These are phyloP conservation scores for Gypsophila paniculata DNA, from an alignment of 179 eudicot genomes.

Conservation along the genomic window DNA sequence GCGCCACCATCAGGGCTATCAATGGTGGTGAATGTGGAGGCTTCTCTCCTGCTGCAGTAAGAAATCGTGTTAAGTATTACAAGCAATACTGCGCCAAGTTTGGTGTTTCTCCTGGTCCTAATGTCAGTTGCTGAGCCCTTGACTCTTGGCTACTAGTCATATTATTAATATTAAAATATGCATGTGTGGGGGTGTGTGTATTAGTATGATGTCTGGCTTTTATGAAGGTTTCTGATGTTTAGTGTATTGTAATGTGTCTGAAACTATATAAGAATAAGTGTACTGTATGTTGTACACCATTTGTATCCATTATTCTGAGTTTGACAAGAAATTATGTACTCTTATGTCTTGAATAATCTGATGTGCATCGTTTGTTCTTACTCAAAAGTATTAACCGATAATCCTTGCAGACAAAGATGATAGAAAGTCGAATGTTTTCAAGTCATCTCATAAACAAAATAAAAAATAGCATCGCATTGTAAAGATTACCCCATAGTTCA, in stretches of 20 bases:
- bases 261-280: constrained; percentile 9
- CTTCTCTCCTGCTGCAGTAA: constrained; percentile 14
- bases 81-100: constrained; percentile 24
- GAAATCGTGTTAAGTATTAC: constrained; percentile 22
- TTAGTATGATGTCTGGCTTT: background rate
- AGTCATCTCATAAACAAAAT: too few relatives aligned
- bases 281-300: background rate
- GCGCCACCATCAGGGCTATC: constrained; percentile 26
- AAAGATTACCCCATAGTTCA: too few relatives aligned
- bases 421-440: too few relatives aligned
- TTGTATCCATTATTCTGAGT: background rate
- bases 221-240: background rate
- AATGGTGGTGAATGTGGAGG: constrained; percentile 26
- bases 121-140: constrained; percentile 13
- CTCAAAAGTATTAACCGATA: too few relatives aligned
- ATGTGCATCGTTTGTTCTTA: background rate
- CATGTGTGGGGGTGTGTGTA: background rate
- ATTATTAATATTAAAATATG: background rate
- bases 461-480: background rate
- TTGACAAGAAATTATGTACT: background rate
- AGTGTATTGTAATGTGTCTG: background rate
- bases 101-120: constrained; percentile 30
- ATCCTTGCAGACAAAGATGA: too few relatives aligned
- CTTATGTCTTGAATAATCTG: constrained; percentile 6
- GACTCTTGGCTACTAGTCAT: background rate